Percentiles rank a stretch among this genome's conserved stretches.
These are phyloP conservation scores for Termitomyces sp. DNA, from an alignment of 768 basidiomycete genomes.

Conservation along the genomic window DNA sequence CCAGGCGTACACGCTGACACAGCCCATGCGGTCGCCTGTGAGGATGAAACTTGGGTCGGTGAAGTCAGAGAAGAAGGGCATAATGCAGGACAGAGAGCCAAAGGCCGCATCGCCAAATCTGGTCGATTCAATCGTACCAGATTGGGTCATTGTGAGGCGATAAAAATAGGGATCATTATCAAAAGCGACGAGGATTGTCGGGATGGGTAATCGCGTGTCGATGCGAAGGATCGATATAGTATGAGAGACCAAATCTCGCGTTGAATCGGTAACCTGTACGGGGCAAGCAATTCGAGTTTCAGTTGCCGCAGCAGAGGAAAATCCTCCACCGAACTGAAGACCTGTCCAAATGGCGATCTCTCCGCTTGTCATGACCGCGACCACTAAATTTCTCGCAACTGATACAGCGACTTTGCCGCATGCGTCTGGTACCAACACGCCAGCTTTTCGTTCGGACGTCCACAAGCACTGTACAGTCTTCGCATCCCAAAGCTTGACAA, in stretches of 20 bases:
- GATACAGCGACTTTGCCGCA: conserved; percentile 45
- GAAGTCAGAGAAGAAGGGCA: conserved; percentile 37
- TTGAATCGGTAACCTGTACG: conserved; percentile 8
- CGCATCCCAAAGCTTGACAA: conserved; percentile 70
- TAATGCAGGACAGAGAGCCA: conserved; percentile 43
- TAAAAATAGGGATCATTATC: conserved; percentile 45
- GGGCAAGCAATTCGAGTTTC: conserved; percentile 33
- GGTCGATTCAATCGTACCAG: conserved; percentile 24
- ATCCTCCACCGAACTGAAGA: conserved; percentile 13
- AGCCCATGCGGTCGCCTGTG: conserved; percentile 61
- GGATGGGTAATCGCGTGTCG: conserved; percentile 20
- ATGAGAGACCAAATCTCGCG: conserved; percentile 12
- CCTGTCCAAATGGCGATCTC: conserved; percentile 51
- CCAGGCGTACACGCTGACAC: conserved; percentile 58
- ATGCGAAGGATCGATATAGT: conserved; percentile 15
- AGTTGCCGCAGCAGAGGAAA: conserved; percentile 14
- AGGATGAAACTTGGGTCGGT: conserved; percentile 45
- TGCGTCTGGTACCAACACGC: conserved; percentile 37
- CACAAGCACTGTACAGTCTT: conserved; percentile 52
- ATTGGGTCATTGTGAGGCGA: conserved; percentile 32
- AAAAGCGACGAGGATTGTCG: conserved; percentile 46
- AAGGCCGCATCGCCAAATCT: conserved; percentile 48
- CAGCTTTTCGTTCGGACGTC: conserved; percentile 41
- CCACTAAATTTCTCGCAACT: conserved; percentile 36
- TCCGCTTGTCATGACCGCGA: conserved; percentile 50